Evolutionary conservation across 208 protist genomes (phyloP).

Genomic region (Leishmania amazonensis): DNA sequence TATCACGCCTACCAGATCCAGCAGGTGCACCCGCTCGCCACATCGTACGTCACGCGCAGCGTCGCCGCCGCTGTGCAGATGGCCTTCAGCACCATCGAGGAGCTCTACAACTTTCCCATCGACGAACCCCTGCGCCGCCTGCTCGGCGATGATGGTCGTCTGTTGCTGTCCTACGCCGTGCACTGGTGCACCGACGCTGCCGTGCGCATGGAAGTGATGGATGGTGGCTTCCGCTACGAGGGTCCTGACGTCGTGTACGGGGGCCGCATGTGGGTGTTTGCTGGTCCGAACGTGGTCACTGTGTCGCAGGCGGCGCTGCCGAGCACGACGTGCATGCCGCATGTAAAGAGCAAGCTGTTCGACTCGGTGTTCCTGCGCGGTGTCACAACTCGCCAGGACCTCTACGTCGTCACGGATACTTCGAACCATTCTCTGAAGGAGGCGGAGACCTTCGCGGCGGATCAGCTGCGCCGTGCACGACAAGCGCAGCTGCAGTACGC

Average conservation of each 20-base stretch:
- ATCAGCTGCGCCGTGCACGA: constrained; percentile 33
- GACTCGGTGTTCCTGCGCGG: constrained; percentile 65
- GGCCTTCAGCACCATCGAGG: constrained; percentile 66
- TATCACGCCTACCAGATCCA: constrained; percentile 62
- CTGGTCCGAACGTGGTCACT: constrained; percentile 65
- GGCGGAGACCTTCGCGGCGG: constrained; percentile 33
- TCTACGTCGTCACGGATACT: constrained; percentile 48
- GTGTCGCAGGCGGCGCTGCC: constrained; percentile 30
- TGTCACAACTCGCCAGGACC: constrained; percentile 49
- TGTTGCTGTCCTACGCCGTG: constrained; percentile 66
- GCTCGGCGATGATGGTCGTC: constrained; percentile 58
- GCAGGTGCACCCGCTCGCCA: constrained; percentile 79
- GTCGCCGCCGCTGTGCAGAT: constrained; percentile 60
- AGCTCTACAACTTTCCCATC: constrained; percentile 47
- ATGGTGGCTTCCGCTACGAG: constrained; percentile 53
- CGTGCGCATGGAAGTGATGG: constrained; percentile 40
- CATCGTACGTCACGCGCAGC: constrained; percentile 49
- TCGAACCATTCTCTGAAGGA: constrained; percentile 36
- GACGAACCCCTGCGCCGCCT: constrained; percentile 60
- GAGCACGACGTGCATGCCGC: constrained; percentile 11
- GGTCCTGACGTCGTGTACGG: constrained; percentile 70
- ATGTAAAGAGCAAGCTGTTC: constrained; percentile 26
- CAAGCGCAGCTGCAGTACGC: constrained; percentile 20
- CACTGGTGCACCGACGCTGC: constrained; percentile 82
- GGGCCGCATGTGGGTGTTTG: constrained; percentile 75